Evolutionary conservation across 2,329 filamentous ascomycete genomes (phyloP), one percentile per base, ranked within the genome.

Genomic region (Trichoderma lentiforme): DNA sequence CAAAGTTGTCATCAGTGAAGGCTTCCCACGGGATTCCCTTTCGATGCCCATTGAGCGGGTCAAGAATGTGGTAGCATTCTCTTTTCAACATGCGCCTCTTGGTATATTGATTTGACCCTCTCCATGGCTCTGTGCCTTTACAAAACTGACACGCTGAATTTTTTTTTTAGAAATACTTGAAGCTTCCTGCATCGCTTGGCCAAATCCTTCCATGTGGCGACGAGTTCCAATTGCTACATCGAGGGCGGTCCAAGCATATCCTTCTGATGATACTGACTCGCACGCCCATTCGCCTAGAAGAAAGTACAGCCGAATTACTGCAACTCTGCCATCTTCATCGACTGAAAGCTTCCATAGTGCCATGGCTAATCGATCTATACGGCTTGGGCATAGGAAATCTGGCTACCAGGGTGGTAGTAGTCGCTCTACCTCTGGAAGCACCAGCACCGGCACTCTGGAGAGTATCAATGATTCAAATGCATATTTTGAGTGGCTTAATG

Each of bases 1-100:
- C 82, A 94, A 92, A 78, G 81, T 97, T 30, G 80, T 94, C 69
- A 87, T 97, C 72, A 90, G 92, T 62, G 93, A 95, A 78, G 91
- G 92, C 0, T 90, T 94, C 72, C 84, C 86, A 11, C 84, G 89
- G 47, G 84, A 87, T 72, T 87, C 83, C 2, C 71, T 82, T 1
- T 82, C 83, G 2, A 81, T 83, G 56, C 87, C 89, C 0, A 89
- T 92, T 74, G 90, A 93, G 76, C 84, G 89, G 53, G 83, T 92
- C 73, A 92, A 91, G 77, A 93, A 95, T 76, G 81, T 94, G 58
- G 88, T 94, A 28, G 88, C 88, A 15, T 96, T 97, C 80, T 91
- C 93, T 1, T 97, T 97, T 76, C 93, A 96, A 77, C 93, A 96
- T 83, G 94, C 92, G 39, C 93, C 94, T 1, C 82, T 92, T 70